Conservation (phyloP, 495 filamentous ascomycete genomes). For the Xylaria bambusicola region DNA sequence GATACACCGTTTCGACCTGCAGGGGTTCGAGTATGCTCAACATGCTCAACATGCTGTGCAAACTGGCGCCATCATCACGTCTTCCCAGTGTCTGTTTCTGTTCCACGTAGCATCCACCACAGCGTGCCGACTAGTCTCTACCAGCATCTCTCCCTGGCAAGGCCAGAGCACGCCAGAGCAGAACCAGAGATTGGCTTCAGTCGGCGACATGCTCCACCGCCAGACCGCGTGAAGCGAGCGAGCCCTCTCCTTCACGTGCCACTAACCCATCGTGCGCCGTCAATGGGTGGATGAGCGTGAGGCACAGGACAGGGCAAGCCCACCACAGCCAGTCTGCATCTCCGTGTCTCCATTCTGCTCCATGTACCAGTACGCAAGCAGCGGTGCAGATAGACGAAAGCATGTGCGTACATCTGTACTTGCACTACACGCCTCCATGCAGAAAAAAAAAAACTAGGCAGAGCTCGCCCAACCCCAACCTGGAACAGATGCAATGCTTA, state of each 20-base stretch:
- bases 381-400: too few relatives aligned
- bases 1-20: slow-evolving; percentile 13
- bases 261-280: slow-evolving; percentile 5
- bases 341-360: neutral
- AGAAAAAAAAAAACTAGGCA: slow-evolving; percentile 3
- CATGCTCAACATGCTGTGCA: slow-evolving; percentile 1
- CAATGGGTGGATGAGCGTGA: neutral
- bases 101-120: slow-evolving; percentile 15
- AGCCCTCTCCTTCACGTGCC: slow-evolving; percentile 13
- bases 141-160: too few relatives aligned
- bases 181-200: slow-evolving; percentile 2
- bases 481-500: slow-evolving; percentile 15
- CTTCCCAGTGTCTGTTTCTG: slow-evolving; percentile 6
- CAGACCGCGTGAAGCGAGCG: slow-evolving; percentile 5
- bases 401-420: neutral
- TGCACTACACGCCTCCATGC: neutral
- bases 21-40: slow-evolving; percentile 8
- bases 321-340: neutral
- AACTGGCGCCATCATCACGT: slow-evolving; percentile 1
- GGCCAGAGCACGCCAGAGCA: too few relatives aligned
- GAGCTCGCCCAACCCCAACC: slow-evolving; percentile 13
- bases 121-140: neutral
- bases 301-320: slow-evolving; percentile 4
- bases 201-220: slow-evolving; percentile 14
- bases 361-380: too few relatives aligned